Evolutionary conservation across 1,284 basidiomycete species (phyloP), one percentile per base, ranked within the genome.

Genomic region (Cryptococcus sp.): DNA sequence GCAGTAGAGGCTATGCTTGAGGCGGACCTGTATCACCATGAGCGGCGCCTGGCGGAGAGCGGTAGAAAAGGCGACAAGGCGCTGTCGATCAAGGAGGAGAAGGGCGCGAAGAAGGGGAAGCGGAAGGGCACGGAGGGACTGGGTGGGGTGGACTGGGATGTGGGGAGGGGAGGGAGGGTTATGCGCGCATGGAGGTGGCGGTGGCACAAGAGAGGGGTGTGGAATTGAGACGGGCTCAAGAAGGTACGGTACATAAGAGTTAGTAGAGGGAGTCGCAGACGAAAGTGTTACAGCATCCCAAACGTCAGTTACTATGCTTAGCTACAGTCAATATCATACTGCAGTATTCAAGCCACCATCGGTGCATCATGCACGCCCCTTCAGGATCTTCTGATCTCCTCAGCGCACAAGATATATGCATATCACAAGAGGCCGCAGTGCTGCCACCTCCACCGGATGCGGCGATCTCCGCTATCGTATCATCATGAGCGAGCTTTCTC

Each of bases 141-240:
- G 18, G 67, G 66, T 3, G 59, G 59, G 2, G 58, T 75, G 8
- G 64, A 73, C 54, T 73, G 73, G 72, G 53, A 53, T 3, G 52
- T 50, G 1, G 73, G 72, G 6, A 46, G 57, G 42, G 72, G 71
- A 1, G 58, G 64, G 1, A 28, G 46, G 40, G 16, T 69, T 3
- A 63, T 62, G 0, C 59, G 68, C n/a, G 37, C 61, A 6, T 74
- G 72, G 72, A 57, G 67, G n/a, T 69, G 68, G 67, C 50, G 67
- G 33, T 42, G 52, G 52, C 37, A 39, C 18, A 46, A 39, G 45
- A 8, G 40, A 16, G 39, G 48, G 15, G 9, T 39, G 16, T 56
- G 54, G 54, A 43, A 49, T 48, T 40, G 23, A 55, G 45, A 33
- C 9, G 15, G n/a, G 13, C 3, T 23, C 18, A 18, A 9, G 2